These are phyloP conservation scores for Periconia sp. DNA, from an alignment of 2,329 filamentous ascomycete species.

Conservation along the genomic window DNA sequence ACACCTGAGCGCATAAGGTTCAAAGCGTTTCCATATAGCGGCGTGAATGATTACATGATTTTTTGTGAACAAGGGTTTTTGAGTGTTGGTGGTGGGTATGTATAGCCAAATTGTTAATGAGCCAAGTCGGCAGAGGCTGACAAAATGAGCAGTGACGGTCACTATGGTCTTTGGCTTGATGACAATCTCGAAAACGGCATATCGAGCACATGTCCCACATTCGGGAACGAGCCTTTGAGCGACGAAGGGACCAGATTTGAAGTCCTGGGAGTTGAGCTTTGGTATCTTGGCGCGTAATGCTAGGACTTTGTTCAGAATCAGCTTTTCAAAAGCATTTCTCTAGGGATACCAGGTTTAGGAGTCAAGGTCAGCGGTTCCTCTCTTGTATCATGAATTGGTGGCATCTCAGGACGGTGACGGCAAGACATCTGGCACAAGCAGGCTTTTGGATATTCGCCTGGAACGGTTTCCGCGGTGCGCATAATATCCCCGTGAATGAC, in stretches of 20 bases:
- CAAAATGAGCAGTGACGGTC: conserved; percentile 68
- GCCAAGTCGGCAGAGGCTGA: no score
- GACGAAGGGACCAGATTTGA: conserved; percentile 93
- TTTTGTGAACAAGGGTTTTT: conserved; percentile 87
- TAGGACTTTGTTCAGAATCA: not conserved
- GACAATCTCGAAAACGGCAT: conserved; percentile 83
- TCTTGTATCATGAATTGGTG: not conserved
- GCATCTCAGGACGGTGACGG: no score
- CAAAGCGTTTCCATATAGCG: conserved; percentile 96
- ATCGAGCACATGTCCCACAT: conserved; percentile 84
- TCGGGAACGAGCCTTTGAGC: conserved; percentile 92
- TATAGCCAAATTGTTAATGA: no score
- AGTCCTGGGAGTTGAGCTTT: conserved; percentile 88
- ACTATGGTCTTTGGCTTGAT: conserved; percentile 93
- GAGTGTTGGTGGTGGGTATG: conserved; percentile 79
- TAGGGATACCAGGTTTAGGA: not conserved
- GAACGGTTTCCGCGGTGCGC: not conserved
- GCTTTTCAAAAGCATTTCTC: not conserved
- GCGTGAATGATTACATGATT: conserved; percentile 95
- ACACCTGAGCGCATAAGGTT: conserved; percentile 83
- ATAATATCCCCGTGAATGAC: not conserved
- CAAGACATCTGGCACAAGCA: no score
- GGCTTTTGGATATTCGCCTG: not conserved
- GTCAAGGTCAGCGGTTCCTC: not conserved
- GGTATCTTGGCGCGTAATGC: conserved; percentile 74